Percentiles rank a stretch among this genome's conserved stretches.
These are phyloP conservation scores for Penicillium sclerotiorum DNA, from an alignment of 2,329 filamentous ascomycete species.

Conservation along the genomic window DNA sequence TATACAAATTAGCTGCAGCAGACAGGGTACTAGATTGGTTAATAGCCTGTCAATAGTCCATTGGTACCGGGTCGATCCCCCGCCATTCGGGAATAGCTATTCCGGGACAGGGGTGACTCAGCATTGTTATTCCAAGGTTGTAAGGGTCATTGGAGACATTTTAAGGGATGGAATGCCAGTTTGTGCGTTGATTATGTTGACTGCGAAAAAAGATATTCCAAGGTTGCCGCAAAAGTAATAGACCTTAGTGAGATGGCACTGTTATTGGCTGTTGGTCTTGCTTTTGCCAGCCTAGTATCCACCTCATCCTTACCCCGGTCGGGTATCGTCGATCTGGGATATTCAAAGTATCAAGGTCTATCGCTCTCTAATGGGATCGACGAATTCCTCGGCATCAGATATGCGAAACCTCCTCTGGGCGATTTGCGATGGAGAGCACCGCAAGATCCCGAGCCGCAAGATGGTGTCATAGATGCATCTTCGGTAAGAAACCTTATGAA, in stretches of 20 bases:
- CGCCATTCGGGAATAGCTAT: too few relatives aligned
- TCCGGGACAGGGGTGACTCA: too few relatives aligned
- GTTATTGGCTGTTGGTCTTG: background rate
- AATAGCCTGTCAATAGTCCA: too few relatives aligned
- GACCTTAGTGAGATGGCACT: background rate
- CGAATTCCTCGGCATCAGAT: constrained; percentile 72
- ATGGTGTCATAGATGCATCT: constrained; percentile 52
- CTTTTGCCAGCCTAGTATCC: constrained; percentile 5
- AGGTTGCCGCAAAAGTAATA: background rate
- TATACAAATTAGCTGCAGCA: too few relatives aligned
- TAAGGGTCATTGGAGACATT: too few relatives aligned
- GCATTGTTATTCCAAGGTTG: too few relatives aligned
- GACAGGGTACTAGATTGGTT: too few relatives aligned
- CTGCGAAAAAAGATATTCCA: too few relatives aligned
- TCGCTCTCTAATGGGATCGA: constrained; percentile 59
- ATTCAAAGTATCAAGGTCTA: constrained; percentile 64
- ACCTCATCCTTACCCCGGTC: constrained; percentile 10
- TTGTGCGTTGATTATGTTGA: too few relatives aligned
- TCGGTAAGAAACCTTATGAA: constrained; percentile 44
- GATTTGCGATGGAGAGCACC: constrained; percentile 66
- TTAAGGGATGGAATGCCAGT: too few relatives aligned
- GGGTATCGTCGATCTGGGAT: constrained; percentile 60
- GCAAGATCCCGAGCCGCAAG: constrained; percentile 53
- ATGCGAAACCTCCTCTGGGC: constrained; percentile 66
- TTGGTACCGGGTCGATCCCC: too few relatives aligned